Conservation (phyloP, 2,329 filamentous ascomycete genomes). For the Fusarium pininemorale region DNA sequence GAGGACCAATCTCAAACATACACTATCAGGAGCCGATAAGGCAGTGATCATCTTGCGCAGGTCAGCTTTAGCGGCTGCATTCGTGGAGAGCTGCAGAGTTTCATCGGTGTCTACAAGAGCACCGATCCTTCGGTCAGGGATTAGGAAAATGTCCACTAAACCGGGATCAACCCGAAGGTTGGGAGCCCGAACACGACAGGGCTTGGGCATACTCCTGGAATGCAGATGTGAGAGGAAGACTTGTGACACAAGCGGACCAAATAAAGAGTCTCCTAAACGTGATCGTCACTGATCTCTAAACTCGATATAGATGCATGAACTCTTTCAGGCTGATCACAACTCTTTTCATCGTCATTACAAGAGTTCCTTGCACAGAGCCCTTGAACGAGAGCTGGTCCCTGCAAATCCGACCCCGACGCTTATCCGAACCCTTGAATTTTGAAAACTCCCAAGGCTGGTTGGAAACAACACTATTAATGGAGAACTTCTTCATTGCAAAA, state of each 20-base stretch:
- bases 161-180: conserved; percentile 23
- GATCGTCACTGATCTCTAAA: background rate
- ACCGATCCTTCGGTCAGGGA: conserved; percentile 39
- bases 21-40: conserved; percentile 22
- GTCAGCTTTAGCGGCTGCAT: conserved; percentile 30
- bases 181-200: conserved; percentile 12
- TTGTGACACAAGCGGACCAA: background rate
- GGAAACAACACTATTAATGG: conserved; percentile 3
- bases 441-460: conserved; percentile 2
- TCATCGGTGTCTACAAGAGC: conserved; percentile 36
- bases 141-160: conserved; percentile 23
- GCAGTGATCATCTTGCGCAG: conserved; percentile 37
- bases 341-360: background rate
- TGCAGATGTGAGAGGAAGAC: background rate
- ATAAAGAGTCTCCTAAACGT: background rate
- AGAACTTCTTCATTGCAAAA: conserved; percentile 9
- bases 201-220: conserved; percentile 4
- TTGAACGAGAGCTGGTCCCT: conserved; percentile 5
- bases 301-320: background rate
- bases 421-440: conserved; percentile 21
- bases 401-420: conserved; percentile 11
- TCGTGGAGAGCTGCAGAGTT: conserved; percentile 32
- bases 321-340: background rate
- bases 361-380: background rate
- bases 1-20: conserved; percentile 22